phyloP scores from a whole-genome alignment of 2,329 filamentous ascomycete species.

The Plectosphaerella cucumerina region DNA sequence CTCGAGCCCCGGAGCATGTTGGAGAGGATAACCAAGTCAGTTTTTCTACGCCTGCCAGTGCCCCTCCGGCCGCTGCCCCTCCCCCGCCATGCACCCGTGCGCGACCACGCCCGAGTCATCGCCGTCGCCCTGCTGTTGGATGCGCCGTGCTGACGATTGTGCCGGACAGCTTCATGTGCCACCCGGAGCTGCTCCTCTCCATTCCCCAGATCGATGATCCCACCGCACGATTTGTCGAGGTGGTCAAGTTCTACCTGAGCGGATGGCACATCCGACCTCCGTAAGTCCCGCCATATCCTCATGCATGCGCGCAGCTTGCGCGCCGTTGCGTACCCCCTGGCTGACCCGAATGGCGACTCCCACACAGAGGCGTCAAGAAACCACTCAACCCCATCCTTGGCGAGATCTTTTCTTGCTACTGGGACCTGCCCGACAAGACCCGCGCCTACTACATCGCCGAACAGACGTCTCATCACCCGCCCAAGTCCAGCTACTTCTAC shows the following conservation, averaged over 20 bases:
- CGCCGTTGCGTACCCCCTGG: neutral
- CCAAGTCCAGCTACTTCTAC: slow-evolving; percentile 99
- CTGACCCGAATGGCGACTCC: slow-evolving; percentile 2
- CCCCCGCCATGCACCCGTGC: neutral
- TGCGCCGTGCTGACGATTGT: neutral
- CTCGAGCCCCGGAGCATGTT: slow-evolving; percentile 97
- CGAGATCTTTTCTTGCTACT: slow-evolving; percentile 92
- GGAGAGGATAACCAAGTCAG: slow-evolving; percentile 96
- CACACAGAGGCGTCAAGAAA: slow-evolving; percentile 91
- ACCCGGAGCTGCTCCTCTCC: slow-evolving; percentile 89
- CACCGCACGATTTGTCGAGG: slow-evolving; percentile 82
- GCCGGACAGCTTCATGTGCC: slow-evolving; percentile 86
- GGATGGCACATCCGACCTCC: slow-evolving; percentile 98
- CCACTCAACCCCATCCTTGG: slow-evolving; percentile 94
- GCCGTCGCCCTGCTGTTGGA: neutral
- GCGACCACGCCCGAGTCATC: neutral
- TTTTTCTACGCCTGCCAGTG: neutral
- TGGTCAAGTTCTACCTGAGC: slow-evolving; percentile 96
- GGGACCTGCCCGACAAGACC: slow-evolving; percentile 82
- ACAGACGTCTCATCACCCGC: slow-evolving; percentile 96
- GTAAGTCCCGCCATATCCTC: slow-evolving; percentile 46
- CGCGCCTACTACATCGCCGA: slow-evolving; percentile 94
- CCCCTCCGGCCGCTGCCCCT: neutral
- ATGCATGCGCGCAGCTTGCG: slow-evolving; percentile 4
- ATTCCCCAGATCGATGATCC: slow-evolving; percentile 88